Evolutionary conservation across 805 yeast species (phyloP), one percentile per base, ranked within the genome.

Genomic region (Lachancea thermotolerans): DNA sequence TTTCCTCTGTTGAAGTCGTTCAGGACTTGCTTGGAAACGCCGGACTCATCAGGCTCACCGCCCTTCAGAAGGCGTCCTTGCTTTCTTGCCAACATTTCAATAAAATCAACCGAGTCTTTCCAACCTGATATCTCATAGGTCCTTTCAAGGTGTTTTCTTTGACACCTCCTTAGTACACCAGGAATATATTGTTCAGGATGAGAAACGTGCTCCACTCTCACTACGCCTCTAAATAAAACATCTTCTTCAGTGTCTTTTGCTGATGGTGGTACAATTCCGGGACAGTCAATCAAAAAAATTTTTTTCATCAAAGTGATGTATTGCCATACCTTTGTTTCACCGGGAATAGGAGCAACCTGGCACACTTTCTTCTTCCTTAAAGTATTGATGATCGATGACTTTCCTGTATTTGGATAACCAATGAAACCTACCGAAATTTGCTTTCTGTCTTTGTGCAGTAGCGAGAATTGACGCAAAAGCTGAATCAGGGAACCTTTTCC

Each of bases 251-350:
- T 68, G 64, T 93, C 99, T 58, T 82, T 88, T 27, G 81, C 64
- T 14, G 95, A 85, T 25, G 99, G 99, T 9, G 99, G 99, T 16
- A 91, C 99, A 61, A 91, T 91, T 69, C 99, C 99, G 2, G 99
- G 99, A 73, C 99, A 93, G 69, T 91, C 99, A 59, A 91, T 93
- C 58, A 91, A 72, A 68, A 90, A 91, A 42, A 91, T 91, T 54
- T 91, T 78, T 74, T 91, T 91, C 97, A 93, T 91, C 57, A 91
- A 73, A 3, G 99, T 90, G 58, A 91, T 90, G 71, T 91, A 91
- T 72, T 91, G 99, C 99, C 99, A 91, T 37, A 91, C 97, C 68
- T 91, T 91, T 31, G 99, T 91, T 65, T 91, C 99, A 65, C 99
- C 99, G 28, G 99, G 99, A 58, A 91, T 89, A 39, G 99, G 99